Conservation (phyloP, 176 grass and related monocot genomes). For the Eremochloa ophiuroides region DNA sequence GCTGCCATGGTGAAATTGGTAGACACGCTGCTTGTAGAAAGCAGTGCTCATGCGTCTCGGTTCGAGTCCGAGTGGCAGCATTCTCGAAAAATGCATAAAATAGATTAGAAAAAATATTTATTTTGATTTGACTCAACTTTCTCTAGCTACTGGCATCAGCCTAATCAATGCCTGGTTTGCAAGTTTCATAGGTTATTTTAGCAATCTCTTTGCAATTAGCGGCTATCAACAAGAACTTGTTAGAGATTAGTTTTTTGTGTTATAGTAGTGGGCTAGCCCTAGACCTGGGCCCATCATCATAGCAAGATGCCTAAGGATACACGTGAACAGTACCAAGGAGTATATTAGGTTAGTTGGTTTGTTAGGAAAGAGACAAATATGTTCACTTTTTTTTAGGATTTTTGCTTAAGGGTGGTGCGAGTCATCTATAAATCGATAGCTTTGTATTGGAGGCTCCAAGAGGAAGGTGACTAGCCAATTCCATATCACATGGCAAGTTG, state of each 20-base stretch:
- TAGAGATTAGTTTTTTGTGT: neutral
- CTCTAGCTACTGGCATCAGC: neutral
- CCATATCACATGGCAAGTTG: neutral
- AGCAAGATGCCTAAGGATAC: neutral
- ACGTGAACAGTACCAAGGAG: neutral
- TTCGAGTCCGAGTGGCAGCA: constrained; percentile 25
- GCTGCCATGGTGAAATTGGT: constrained; percentile 33
- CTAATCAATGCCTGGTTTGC: neutral
- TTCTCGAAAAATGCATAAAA: constrained; percentile 11
- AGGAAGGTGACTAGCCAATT: neutral
- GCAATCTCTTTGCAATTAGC: neutral
- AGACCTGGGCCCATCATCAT: neutral
- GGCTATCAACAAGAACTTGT: neutral
- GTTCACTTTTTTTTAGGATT: neutral
- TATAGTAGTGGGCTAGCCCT: neutral
- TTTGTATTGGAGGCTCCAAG: neutral
- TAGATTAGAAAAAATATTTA: neutral
- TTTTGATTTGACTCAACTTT: neutral
- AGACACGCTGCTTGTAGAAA: constrained; percentile 22
- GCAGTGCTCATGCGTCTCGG: constrained; percentile 24
- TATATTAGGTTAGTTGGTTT: neutral
- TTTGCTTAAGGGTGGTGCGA: neutral
- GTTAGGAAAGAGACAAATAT: neutral
- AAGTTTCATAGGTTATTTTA: neutral
- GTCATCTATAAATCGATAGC: neutral